These are phyloP conservation scores for Tuber brumale DNA, from an alignment of 495 filamentous ascomycete genomes.

Conservation along the genomic window DNA sequence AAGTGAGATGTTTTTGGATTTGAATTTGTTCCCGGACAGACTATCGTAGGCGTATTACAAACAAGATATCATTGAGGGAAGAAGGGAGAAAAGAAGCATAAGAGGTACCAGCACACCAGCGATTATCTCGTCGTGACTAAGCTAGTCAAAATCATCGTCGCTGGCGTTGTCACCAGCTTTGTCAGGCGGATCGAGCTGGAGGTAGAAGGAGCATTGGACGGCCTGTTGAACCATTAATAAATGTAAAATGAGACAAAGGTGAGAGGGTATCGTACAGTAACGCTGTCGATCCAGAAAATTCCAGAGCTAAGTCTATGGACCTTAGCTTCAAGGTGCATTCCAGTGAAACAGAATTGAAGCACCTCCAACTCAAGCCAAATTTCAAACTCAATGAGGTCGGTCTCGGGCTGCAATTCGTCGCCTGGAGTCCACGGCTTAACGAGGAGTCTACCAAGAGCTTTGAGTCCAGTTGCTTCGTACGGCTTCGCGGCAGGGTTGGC, in stretches of 20 bases:
- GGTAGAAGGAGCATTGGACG: conserved; percentile 34
- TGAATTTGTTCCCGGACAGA: neutral
- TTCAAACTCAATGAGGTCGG: conserved; percentile 47
- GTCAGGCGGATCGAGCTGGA: conserved; percentile 27
- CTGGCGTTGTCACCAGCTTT: conserved; percentile 13
- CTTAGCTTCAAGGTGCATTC: conserved; percentile 66
- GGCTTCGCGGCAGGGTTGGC: neutral
- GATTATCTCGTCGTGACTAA: neutral
- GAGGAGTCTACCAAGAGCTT: conserved; percentile 47
- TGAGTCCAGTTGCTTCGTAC: conserved; percentile 23
- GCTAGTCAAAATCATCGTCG: conserved; percentile 31
- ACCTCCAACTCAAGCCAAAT: conserved; percentile 64
- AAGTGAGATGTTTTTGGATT: neutral
- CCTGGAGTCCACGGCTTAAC: conserved; percentile 43
- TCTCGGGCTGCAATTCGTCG: conserved; percentile 25
- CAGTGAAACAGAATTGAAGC: conserved; percentile 57
- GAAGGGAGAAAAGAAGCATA: neutral
- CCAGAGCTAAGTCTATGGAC: conserved; percentile 60
- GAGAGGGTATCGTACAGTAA: conserved; percentile 33
- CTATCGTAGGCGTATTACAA: neutral
- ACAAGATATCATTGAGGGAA: neutral
- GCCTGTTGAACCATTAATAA: conserved; percentile 14
- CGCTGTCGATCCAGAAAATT: conserved; percentile 49
- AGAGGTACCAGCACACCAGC: neutral
- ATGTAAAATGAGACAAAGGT: neutral